Base-by-base conservation (phyloP, 140 eudicot species). In the Flaveria floridana region DNA sequence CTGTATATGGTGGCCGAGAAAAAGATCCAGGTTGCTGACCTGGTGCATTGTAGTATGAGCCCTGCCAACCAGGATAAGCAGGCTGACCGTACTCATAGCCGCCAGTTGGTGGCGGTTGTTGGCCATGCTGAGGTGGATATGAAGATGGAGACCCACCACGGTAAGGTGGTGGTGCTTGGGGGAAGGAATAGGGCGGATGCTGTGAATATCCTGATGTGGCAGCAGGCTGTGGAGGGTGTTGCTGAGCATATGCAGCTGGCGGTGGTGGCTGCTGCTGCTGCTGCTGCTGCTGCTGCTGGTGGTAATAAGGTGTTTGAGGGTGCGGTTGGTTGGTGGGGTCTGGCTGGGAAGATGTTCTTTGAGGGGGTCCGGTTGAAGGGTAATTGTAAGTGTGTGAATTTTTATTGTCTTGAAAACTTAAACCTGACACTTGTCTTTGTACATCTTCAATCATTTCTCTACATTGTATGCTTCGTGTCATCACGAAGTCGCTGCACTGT, bases 11-110 rank as follows among this genome's bases (percentile, higher is more conserved):
- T 28, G 97, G 97, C 66, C 95, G 85, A 2, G 99, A 92, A 79
- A 77, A 76, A 7, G 88, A 71, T 46, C 95, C 97, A 48, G 92
- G 88, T 77, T 95, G 97, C 76, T 87, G 96, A 30, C 85, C 74
- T 4, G 82, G 92, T 19, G 91, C 84, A 67, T 87, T 91, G 63
- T 95, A 95, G 84, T 95, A 95, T 37, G 89, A 86, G 7, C 95
- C 99, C 62, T 80, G 92, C 99, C 99, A 95, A 7, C 97, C 96
- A 0, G 96, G 96, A 78, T 95, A 91, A 56, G 96, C 97, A 63
- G 97, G 97, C 55, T 91, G 99, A 12, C 99, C 99, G 6, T 89
- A 95, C 66, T 95, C 92, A 20, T 87, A 86, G 73, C 75, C 72
- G 70, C 77, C 79, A 14, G 72, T 74, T n/a, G 86, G 89, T 46